Conservation (phyloP, 1,284 basidiomycete genomes). For the Ceratobasidium sp. region DNA sequence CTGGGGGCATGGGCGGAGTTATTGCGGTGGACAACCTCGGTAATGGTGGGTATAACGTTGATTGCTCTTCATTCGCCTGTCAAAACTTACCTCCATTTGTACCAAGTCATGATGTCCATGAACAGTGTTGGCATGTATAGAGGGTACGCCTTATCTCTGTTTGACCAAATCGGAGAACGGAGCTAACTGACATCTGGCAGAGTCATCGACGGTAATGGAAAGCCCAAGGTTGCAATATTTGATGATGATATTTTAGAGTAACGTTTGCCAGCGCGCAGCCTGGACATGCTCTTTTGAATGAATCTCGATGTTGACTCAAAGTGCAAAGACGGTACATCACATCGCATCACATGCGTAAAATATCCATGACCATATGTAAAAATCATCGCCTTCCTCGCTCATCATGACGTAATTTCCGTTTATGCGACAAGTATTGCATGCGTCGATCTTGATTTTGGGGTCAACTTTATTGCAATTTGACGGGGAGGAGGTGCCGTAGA, state of each 20-base stretch:
- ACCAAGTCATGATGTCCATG: conserved; percentile 68
- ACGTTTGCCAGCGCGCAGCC: background rate
- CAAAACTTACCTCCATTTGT: background rate
- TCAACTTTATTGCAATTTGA: too few relatives aligned
- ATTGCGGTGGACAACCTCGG: conserved; percentile 71
- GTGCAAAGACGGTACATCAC: background rate
- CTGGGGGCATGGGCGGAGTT: conserved; percentile 71
- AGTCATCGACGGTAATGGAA: conserved; percentile 67
- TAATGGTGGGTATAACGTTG: conserved; percentile 56
- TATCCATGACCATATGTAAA: background rate
- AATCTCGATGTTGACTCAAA: background rate
- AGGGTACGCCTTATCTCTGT: conserved; percentile 50
- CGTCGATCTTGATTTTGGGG: too few relatives aligned
- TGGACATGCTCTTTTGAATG: background rate
- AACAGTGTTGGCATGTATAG: conserved; percentile 83
- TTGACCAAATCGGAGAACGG: background rate
- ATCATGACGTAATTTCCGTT: background rate
- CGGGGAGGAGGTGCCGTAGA: too few relatives aligned
- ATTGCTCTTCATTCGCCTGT: conserved; percentile 17
- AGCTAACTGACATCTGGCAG: background rate
- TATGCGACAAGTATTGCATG: too few relatives aligned
- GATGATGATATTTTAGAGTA: conserved; percentile 60
- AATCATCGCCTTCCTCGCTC: background rate
- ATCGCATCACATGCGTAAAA: background rate
- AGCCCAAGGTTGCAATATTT: conserved; percentile 77